Conservation (phyloP, 495 filamentous ascomycete genomes). For the Neurospora sp. region DNA sequence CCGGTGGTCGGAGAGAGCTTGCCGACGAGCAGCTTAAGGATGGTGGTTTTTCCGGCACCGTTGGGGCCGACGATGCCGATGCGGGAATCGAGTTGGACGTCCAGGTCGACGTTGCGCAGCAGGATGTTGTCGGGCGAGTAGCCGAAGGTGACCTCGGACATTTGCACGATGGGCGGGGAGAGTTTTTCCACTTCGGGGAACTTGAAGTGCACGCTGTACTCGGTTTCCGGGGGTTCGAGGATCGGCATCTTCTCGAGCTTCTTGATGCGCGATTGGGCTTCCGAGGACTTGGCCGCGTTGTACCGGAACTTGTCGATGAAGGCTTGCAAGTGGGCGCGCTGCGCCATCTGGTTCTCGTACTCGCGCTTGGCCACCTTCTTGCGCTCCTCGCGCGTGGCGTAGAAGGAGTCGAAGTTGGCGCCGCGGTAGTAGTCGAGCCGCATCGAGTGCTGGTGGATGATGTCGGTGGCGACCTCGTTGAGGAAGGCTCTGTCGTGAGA, state of each 20-base stretch:
- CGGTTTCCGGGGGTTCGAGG: conserved; percentile 79
- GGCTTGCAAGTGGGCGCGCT: conserved; percentile 77
- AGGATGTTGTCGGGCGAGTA: conserved; percentile 75
- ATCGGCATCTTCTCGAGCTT: conserved; percentile 96
- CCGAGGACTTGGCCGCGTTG: conserved; percentile 97
- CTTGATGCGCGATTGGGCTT: conserved; percentile 97
- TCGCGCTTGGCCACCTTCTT: conserved; percentile 94
- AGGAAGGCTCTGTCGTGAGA: conserved; percentile 98
- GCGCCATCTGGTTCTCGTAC: conserved; percentile 97
- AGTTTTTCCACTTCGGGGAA: conserved; percentile 98
- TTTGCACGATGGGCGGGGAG: conserved; percentile 95
- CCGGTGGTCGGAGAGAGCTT: conserved; percentile 69
- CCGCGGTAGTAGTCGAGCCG: conserved; percentile 98
- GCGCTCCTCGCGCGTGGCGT: conserved; percentile 93
- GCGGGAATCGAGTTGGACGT: conserved; percentile 94
- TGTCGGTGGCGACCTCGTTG: conserved; percentile 99
- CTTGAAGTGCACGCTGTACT: conserved; percentile 94
- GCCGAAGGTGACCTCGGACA: conserved; percentile 85
- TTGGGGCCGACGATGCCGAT: conserved; percentile 99
- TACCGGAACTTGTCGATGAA: conserved; percentile 99
- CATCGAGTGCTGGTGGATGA: conserved; percentile 96
- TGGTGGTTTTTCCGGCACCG: conserved; percentile 95
- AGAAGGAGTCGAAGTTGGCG: conserved; percentile 96
- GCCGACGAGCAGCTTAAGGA: conserved; percentile 88
- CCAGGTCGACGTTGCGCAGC: conserved; percentile 78